Evolutionary conservation across 805 yeast species (phyloP), one percentile per base, ranked within the genome.

Genomic region (Sugiyamaella lignohabitans): DNA sequence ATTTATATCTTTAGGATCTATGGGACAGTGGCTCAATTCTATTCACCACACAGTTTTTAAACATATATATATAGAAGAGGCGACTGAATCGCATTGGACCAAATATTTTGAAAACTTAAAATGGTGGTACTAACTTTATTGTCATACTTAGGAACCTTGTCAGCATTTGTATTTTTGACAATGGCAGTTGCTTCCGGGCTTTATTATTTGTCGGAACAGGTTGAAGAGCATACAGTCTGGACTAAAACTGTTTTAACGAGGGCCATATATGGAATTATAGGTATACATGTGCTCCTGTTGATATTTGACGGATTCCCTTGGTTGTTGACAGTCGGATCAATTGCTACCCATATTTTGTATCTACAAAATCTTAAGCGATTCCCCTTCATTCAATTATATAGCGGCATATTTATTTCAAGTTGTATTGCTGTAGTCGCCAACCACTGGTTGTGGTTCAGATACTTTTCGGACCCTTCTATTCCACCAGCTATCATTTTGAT

Each of bases 191-290:
- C 98, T 0, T 85, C 95, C 1, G 98, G 96, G 0, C 70, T 93
- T 29, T 93, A 88, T 70, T 89, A 88, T 58, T 71, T 91, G 34
- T 85, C 95, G 5, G 98, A 93, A 62, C 67, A 88, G 27, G 95
- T 93, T 14, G 98, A 93, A 62, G 97, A 89, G 59, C 91, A 93
- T 63, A 76, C 95, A 0, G 93, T 85, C 53, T 79, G 88, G 42
- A 86, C 98, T 8, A 83, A 78, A 57, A 67, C 87, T 48, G 71
- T 87, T 46, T 69, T 93, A 34, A 72, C 71, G 39, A 72, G 80
- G 53, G 62, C 79, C 44, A 87, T 89, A 29, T 78, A 79, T 60
- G 67, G 68, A 1, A 77, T 87, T n/a, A 74, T 84, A 6, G 72
- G 51, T 0, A 54, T 75, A 0, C 76, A 79, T 43, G 62, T 78